phyloP scores from a whole-genome alignment of 1,139 yeast species.

The Kodamaea derodonti region DNA sequence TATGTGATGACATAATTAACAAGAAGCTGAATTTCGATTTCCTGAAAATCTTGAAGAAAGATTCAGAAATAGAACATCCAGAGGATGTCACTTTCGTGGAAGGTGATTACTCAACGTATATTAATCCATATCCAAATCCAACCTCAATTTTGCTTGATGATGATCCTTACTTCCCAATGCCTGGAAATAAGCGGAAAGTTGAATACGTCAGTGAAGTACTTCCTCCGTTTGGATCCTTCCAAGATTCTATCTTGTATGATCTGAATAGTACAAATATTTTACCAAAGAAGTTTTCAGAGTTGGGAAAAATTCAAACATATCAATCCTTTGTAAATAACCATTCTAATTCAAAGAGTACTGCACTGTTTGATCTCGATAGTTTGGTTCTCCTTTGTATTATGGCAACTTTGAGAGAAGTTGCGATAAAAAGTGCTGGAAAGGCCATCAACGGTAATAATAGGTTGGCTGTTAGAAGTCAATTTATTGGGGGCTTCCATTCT shows the following conservation, averaged over 20 bases:
- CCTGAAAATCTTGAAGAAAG: constrained; percentile 19
- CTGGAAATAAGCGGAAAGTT: constrained; percentile 3
- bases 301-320: constrained; percentile 34
- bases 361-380: constrained; percentile 31
- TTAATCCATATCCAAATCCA: constrained; percentile 31
- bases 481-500: constrained; percentile 1
- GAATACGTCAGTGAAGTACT: constrained; percentile 27
- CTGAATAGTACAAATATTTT: constrained; percentile 8
- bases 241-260: constrained; percentile 24
- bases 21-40: constrained; percentile 27
- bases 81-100: constrained; percentile 4
- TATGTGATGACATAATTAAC: constrained; percentile 35
- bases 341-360: constrained; percentile 23
- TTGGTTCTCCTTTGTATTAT: constrained; percentile 30
- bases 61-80: constrained; percentile 3
- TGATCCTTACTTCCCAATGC: constrained; percentile 6
- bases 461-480: not conserved
- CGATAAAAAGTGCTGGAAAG: constrained; percentile 21
- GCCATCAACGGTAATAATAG: constrained; percentile 3
- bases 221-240: constrained; percentile 42
- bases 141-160: constrained; percentile 17
- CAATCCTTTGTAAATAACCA: constrained; percentile 18
- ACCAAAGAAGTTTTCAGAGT: constrained; percentile 26
- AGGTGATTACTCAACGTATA: constrained; percentile 7
- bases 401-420: constrained; percentile 32